Base-by-base conservation (phyloP, 2,329 filamentous ascomycete genomes). In the Aspergillus spinulosporus region DNA sequence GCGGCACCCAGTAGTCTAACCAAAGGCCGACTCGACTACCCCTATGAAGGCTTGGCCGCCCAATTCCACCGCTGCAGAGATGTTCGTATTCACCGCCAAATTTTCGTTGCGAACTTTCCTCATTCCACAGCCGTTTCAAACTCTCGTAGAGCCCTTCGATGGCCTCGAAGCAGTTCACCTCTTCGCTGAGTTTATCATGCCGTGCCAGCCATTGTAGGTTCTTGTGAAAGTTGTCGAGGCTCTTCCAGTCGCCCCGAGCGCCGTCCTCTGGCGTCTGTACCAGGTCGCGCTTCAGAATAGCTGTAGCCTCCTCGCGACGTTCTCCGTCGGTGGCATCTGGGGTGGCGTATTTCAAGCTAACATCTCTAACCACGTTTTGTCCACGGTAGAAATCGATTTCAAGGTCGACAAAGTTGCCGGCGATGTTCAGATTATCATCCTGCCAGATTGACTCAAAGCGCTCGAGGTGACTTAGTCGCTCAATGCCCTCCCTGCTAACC, bases 371-470 rank as follows among this genome's bases (percentile, higher is more conserved):
- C 5, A 65, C 67, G 53, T 79, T 73, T 47, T 71, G 62, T 4
- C 66, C 66, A 1, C 69, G 65, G 46, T 76, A 68, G 49, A 79
- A 79, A 43, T 75, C 74, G 49, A 78, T 75, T 56, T 79, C 76
- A 12, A 79, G 65, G 51, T 78, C 76, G 32, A 79, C 76, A 52
- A 73, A 74, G 47, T 78, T 76, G 3, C 76, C 76, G 5, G 76
- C 76, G 58, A 78, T 77, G 47, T 69, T 78, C 44, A 79, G 68
- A 57, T 71, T 74, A 42, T 78, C 72, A 11, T 78, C 75, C 58
- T 78, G 75, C 75, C 75, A 78, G 42, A 78, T 73, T n/a, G 74
- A 76, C 49, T 77, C 75, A 32, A 79, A 77, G 2, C 75, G 76
- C 56, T 78, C 74, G 1, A 78, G 63, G 49, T 71, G 68, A 26